Base-by-base conservation (phyloP, 2,329 filamentous ascomycete genomes). In the Aspergillus spinulosporus region DNA sequence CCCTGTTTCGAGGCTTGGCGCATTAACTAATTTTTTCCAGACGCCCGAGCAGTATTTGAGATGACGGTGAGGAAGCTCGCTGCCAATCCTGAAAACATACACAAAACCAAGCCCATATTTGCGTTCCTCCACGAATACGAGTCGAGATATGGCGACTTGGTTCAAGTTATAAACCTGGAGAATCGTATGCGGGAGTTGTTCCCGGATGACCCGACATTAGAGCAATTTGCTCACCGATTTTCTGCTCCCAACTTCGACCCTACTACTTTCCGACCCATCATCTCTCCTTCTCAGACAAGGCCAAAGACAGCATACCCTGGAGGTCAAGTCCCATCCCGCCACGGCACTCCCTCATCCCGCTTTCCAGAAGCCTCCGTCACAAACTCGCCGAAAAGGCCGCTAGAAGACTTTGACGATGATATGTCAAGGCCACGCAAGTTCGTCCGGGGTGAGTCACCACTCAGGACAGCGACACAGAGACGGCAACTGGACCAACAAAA, bases 91-190 rank as follows among this genome's bases (percentile, higher is more conserved):
- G 89, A 92, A 63, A 84, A 85, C 8, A 76, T 88, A 0, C 75
- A 81, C 53, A 94, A 92, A 68, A 86, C 92, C 6, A 95, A 94
- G 71, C 84, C 89, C 0, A 83, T 99, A 0, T 96, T 96, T 67
- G 81, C 86, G 2, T 97, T 93, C 75, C 93, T 99, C 72, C 93
- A 99, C 74, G 88, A 92, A 65, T 96, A 96, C 70, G 94, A 99
- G 76, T 92, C 92, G 8, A 87, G 92, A 62, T 99, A 92, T 67
- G 94, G 95, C 54, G 94, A 99, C 70, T 82, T 97, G 4, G 85
- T 89, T 4, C 92, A 97, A 66, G 91, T 99, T 52, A 85, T 87
- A 62, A 94, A 95, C 70, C 81, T 99, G 12, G 95, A 99, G 74
- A 88, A 88, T 66, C 87, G 94, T 46, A 97, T 99, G 92, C 84